These are phyloP conservation scores for Prototheca wickerhamii DNA, from an alignment of 163 green algal genomes.

Conservation along the genomic window DNA sequence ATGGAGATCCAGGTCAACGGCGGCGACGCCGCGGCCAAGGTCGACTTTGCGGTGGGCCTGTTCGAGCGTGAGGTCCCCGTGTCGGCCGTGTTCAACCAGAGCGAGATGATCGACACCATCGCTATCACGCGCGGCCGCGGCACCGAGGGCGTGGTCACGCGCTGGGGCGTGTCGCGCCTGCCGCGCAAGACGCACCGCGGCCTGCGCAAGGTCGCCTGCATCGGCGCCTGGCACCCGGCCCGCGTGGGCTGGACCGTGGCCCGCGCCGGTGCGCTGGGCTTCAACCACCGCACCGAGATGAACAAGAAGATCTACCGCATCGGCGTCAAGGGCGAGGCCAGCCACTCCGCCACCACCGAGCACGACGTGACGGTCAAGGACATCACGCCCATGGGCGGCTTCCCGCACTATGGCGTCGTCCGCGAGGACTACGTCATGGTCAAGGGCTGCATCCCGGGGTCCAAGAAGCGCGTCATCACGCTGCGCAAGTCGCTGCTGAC, in stretches of 20 bases:
- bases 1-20: conserved; percentile 99
- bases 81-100: conserved; percentile 60
- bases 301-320: conserved; percentile 85
- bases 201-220: conserved; percentile 99
- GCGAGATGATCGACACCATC: conserved; percentile 99
- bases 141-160: conserved; percentile 94
- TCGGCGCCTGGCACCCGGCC: conserved; percentile 97
- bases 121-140: conserved; percentile 91
- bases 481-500: conserved; percentile 84
- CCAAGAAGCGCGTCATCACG: conserved; percentile 93
- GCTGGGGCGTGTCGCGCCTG: conserved; percentile 97
- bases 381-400: conserved; percentile 99
- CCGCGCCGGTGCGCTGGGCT: conserved; percentile 89
- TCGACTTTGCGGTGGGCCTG: conserved; percentile 81
- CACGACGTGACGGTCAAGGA: conserved; percentile 96
- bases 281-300: conserved; percentile 90
- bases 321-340: conserved; percentile 85
- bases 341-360: conserved; percentile 84
- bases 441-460: conserved; percentile 85
- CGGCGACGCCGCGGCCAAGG: conserved; percentile 84
- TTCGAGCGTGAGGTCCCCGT: conserved; percentile 82
- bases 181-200: conserved; percentile 98
- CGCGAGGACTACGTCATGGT: conserved; percentile 98
- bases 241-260: conserved; percentile 95
- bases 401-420: conserved; percentile 95